These are phyloP conservation scores for Gossypium aridum DNA, from an alignment of 441 rosid species.

Conservation along the genomic window DNA sequence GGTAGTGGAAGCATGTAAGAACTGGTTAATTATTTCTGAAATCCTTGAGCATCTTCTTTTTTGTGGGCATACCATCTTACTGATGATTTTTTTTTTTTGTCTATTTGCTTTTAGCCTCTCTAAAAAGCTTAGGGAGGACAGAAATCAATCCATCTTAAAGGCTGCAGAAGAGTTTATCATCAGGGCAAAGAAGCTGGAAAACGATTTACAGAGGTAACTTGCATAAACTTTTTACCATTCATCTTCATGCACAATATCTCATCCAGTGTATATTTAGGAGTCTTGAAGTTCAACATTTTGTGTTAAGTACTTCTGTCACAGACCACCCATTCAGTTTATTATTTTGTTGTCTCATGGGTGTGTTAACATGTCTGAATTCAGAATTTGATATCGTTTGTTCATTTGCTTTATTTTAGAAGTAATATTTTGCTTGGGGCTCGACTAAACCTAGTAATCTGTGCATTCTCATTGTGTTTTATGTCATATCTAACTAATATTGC, in stretches of 20 bases:
- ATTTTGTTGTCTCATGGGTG: not conserved
- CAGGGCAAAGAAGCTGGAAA: constrained; percentile 58
- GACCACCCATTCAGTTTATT: not conserved
- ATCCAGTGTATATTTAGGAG: not conserved
- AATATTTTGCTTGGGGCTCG: too few species aligned
- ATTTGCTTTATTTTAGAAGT: too few species aligned
- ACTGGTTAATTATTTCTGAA: constrained; percentile 8
- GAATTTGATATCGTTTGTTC: too few species aligned
- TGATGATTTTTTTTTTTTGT: not conserved
- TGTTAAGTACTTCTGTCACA: too few species aligned
- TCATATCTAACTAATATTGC: too few species aligned
- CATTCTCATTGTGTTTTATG: too few species aligned
- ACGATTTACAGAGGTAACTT: constrained; percentile 42
- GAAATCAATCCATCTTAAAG: constrained; percentile 31
- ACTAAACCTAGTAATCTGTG: too few species aligned
- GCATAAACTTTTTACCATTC: not conserved
- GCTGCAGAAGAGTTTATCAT: constrained; percentile 49
- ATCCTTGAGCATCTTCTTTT: not conserved
- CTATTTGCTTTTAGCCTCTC: constrained; percentile 39
- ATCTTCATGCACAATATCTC: not conserved
- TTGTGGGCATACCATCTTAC: not conserved
- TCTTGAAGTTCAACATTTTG: not conserved
- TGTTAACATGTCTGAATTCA: too few species aligned
- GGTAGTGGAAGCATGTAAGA: constrained; percentile 47
- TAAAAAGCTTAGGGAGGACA: constrained; percentile 28